Base-by-base conservation (phyloP, 116 monocot genomes). In the Dioscorea cayenensis region DNA sequence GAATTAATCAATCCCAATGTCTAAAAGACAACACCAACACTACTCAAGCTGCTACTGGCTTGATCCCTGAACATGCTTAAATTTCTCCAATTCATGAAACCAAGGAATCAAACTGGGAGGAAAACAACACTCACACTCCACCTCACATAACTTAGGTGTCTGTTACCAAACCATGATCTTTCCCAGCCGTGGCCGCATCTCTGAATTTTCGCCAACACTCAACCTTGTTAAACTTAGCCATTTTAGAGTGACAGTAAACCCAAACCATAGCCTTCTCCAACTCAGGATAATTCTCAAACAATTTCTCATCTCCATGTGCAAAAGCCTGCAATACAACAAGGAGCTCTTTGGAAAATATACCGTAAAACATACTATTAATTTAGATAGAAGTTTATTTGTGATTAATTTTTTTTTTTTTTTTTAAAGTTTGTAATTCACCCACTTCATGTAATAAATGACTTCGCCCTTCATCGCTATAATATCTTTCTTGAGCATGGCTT, bases 321-420 rank as follows among this genome's bases (percentile, higher is more conserved):
- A 96, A 92, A 13, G 96, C 96, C 67, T 89, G 86, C 68, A 96
- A 36, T 16, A 91, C 95, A 80, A 95, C 92, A 0, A 92, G 95
- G 65, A 95, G 90, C 69, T 95, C 95, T 51, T 74, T 85, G 83
- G 71, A 74, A 77, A 95, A 95, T 80, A 95, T 95, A 66, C 84
- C 87, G 85, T 85, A 81, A 63, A 95, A 77, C n/a, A n/a, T n/a
- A n/a, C n/a, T n/a, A n/a, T n/a, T n/a, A n/a, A n/a, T n/a, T n/a
- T n/a, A n/a, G n/a, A n/a, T n/a, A n/a, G n/a, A n/a, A n/a, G n/a
- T n/a, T n/a, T n/a, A n/a, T n/a, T n/a, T n/a, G n/a, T n/a, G n/a
- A n/a, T n/a, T n/a, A n/a, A n/a, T n/a, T n/a, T n/a, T n/a, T n/a
- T n/a, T n/a, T n/a, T n/a, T n/a, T n/a, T n/a, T n/a, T n/a, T n/a